A percentile compares a stretch with the other conserved stretches of the same genome.
phyloP scores from a whole-genome alignment of 352 stramenopile genomes.

The Elongisporangium anandrum region DNA sequence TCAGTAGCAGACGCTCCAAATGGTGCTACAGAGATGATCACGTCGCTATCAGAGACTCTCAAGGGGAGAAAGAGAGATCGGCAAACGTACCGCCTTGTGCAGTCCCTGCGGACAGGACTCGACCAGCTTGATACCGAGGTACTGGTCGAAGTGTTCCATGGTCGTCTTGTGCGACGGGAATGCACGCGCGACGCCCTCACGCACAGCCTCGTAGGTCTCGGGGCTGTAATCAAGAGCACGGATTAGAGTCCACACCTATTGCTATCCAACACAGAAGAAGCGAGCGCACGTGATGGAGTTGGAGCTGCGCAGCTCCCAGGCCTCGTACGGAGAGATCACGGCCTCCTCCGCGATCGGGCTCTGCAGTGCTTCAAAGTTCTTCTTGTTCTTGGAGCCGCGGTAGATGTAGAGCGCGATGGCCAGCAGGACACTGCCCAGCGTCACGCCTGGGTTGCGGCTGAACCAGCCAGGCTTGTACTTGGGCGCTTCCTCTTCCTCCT shows the following conservation, averaged over 20 bases:
- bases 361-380: slow-evolving; percentile 75
- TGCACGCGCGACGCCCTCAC: slow-evolving; percentile 35
- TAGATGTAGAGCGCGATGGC: slow-evolving; percentile 73
- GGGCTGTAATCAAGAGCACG: no score
- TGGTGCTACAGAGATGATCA: slow-evolving; percentile 38
- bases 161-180: slow-evolving; percentile 63
- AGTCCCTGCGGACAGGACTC: slow-evolving; percentile 51
- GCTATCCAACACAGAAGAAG: no score
- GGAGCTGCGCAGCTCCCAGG: slow-evolving; percentile 75
- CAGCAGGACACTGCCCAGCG: slow-evolving; percentile 62
- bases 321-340: slow-evolving; percentile 82
- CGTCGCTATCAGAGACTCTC: not conserved
- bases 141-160: slow-evolving; percentile 79
- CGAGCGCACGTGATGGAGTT: slow-evolving; percentile 72
- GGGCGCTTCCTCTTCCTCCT: slow-evolving; percentile 33
- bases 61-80: not conserved
- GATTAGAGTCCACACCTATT: no score
- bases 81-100: slow-evolving; percentile 40
- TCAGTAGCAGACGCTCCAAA: slow-evolving; percentile 71
- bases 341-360: slow-evolving; percentile 63
- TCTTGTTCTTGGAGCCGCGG: slow-evolving; percentile 64
- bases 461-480: slow-evolving; percentile 86
- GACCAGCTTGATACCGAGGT: slow-evolving; percentile 66
- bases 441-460: slow-evolving; percentile 80
- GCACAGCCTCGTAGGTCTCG: slow-evolving; percentile 45